Percentiles rank a stretch among this genome's conserved stretches.
These are phyloP conservation scores for Candida sanyaensis DNA, from an alignment of 1,139 yeast genomes.

Conservation along the genomic window DNA sequence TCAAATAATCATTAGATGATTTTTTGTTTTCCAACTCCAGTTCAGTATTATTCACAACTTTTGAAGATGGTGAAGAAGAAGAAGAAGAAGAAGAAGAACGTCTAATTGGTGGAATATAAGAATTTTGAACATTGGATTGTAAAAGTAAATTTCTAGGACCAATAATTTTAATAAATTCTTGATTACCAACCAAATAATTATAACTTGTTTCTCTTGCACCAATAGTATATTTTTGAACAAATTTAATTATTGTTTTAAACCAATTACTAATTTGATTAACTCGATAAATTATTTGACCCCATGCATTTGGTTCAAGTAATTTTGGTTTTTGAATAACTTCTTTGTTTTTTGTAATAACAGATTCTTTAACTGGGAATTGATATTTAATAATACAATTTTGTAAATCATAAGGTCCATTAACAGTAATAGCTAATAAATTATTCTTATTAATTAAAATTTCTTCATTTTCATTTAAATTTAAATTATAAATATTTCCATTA, in stretches of 20 bases:
- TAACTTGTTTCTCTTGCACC: constrained; percentile 9
- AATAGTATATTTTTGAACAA: constrained; percentile 1
- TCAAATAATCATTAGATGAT: constrained; percentile 38
- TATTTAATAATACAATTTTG: constrained; percentile 36
- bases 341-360: background rate
- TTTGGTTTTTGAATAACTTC: constrained; percentile 4
- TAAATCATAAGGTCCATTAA: constrained; percentile 51
- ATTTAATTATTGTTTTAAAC: background rate
- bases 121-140: constrained; percentile 33
- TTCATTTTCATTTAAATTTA: constrained; percentile 48
- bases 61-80: too few species aligned
- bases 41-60: too few species aligned
- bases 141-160: constrained; percentile 60
- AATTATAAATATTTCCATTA: constrained; percentile 54
- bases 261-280: constrained; percentile 1
- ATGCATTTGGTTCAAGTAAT: constrained; percentile 4
- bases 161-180: constrained; percentile 45
- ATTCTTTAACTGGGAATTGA: constrained; percentile 18
- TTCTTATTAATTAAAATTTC: constrained; percentile 48
- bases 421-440: constrained; percentile 52
- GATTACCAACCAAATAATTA: constrained; percentile 31
- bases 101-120: constrained; percentile 10
- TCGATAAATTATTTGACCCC: constrained; percentile 4
- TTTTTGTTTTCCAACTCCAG: background rate
- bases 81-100: background rate